Percentiles rank a stretch among this genome's conserved stretches.
These are phyloP conservation scores for Trametes hirsuta DNA, from an alignment of 1,284 basidiomycete species.

Conservation along the genomic window DNA sequence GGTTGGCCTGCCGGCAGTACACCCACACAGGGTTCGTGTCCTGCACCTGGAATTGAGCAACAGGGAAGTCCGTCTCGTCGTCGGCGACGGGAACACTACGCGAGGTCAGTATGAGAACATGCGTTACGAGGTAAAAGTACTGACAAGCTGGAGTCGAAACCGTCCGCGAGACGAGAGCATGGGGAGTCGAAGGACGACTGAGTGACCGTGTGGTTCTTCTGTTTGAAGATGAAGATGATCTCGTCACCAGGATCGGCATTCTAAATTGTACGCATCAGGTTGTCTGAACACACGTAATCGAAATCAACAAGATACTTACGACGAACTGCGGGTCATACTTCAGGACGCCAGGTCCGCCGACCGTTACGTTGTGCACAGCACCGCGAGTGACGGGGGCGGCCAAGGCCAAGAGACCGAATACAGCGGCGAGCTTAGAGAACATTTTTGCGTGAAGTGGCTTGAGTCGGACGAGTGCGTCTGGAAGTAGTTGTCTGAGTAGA, in stretches of 20 bases:
- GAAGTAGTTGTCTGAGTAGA: background rate
- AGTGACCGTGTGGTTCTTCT: slow-evolving; percentile 67
- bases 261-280: slow-evolving; percentile 30
- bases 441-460: background rate
- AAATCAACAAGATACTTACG: slow-evolving; percentile 39
- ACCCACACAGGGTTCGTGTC: slow-evolving; percentile 62
- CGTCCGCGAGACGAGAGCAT: slow-evolving; percentile 44
- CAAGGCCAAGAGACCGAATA: slow-evolving; percentile 30
- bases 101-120: background rate
- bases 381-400: slow-evolving; percentile 34
- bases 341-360: slow-evolving; percentile 54
- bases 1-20: slow-evolving; percentile 48
- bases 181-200: slow-evolving; percentile 59
- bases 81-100: slow-evolving; percentile 54
- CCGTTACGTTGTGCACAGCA: slow-evolving; percentile 49
- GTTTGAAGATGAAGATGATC: slow-evolving; percentile 56
- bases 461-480: background rate
- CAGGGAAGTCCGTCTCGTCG: slow-evolving; percentile 47
- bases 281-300: background rate
- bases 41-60: slow-evolving; percentile 45
- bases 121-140: slow-evolving; percentile 20
- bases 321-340: slow-evolving; percentile 48
- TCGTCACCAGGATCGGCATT: slow-evolving; percentile 51
- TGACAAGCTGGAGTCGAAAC: slow-evolving; percentile 65
- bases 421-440: slow-evolving; percentile 16